phyloP scores from a whole-genome alignment of 1,284 basidiomycete species.

The Trichosporon sp. region DNA sequence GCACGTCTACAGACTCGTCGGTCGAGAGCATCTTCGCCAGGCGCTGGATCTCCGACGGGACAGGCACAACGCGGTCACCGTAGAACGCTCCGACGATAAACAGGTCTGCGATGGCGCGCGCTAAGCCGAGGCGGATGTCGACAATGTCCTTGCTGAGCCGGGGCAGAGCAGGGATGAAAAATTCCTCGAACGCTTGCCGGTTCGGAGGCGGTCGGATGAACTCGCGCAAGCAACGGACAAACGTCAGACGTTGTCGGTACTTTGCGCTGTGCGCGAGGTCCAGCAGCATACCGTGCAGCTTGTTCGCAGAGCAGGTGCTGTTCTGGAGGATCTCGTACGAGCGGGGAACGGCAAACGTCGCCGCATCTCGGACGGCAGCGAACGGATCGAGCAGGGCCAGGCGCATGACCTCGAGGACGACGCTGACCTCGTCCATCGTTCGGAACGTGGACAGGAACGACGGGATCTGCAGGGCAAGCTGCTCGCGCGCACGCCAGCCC shows the following conservation, averaged over 20 bases:
- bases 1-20: constrained; percentile 41
- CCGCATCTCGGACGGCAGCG: constrained; percentile 76
- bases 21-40: constrained; percentile 27
- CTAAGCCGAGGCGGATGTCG: constrained; percentile 81
- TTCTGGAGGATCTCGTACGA: constrained; percentile 56
- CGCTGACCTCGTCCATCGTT: constrained; percentile 30
- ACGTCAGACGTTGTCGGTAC: constrained; percentile 73
- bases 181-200: constrained; percentile 55
- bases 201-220: constrained; percentile 54
- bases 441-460: constrained; percentile 51
- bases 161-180: constrained; percentile 60
- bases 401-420: constrained; percentile 56
- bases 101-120: constrained; percentile 51
- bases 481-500: constrained; percentile 81
- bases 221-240: constrained; percentile 66
- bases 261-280: constrained; percentile 57
- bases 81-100: constrained; percentile 43
- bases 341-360: constrained; percentile 57
- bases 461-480: constrained; percentile 59
- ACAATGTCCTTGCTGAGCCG: constrained; percentile 66
- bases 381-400: constrained; percentile 72
- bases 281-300: constrained; percentile 56
- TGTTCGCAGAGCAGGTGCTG: constrained; percentile 43
- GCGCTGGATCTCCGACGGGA: constrained; percentile 29
- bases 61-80: constrained; percentile 21